These are phyloP conservation scores for Rutstroemia sp. DNA, from an alignment of 2,329 filamentous ascomycete species.

Conservation along the genomic window DNA sequence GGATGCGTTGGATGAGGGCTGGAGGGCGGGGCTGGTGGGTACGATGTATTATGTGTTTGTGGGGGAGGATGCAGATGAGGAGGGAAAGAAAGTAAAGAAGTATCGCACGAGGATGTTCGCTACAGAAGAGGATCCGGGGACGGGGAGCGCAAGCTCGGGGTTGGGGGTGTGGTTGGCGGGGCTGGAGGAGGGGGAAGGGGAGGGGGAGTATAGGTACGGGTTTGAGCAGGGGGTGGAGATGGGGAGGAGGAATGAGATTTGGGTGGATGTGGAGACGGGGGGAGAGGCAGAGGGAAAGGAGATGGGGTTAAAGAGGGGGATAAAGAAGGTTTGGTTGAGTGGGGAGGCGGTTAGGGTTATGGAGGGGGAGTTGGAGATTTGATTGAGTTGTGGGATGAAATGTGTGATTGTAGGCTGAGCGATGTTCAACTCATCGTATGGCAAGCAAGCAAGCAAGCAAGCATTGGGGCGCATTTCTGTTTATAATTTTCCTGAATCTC, in stretches of 20 bases:
- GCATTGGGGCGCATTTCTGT: no score
- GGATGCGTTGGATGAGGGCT: slow-evolving; percentile 20
- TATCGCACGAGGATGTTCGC: slow-evolving; percentile 52
- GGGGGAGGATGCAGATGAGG: slow-evolving; percentile 21
- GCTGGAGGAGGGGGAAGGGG: slow-evolving; percentile 30
- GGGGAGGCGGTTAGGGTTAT: slow-evolving; percentile 21
- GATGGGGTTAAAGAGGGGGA: background rate
- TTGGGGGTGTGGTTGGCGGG: slow-evolving; percentile 48
- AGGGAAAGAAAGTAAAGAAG: slow-evolving; percentile 8
- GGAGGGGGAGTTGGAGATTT: slow-evolving; percentile 18
- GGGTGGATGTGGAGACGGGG: slow-evolving; percentile 16
- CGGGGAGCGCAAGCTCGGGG: slow-evolving; percentile 54
- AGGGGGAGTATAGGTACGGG: slow-evolving; percentile 34
- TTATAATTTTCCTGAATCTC: no score
- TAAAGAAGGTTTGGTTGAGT: slow-evolving; percentile 19
- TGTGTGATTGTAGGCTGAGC: no score
- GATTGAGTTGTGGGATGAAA: background rate
- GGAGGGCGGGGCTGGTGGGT: slow-evolving; percentile 15
- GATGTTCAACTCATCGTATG: no score
- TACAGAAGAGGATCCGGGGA: slow-evolving; percentile 50
- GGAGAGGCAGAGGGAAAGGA: slow-evolving; percentile 3
- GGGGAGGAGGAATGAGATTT: slow-evolving; percentile 35
- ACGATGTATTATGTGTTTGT: slow-evolving; percentile 26
- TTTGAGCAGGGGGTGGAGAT: slow-evolving; percentile 63
- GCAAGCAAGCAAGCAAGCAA: no score